These are phyloP conservation scores for Pythium brassicae DNA, from an alignment of 352 stramenopile species.

Conservation along the genomic window DNA sequence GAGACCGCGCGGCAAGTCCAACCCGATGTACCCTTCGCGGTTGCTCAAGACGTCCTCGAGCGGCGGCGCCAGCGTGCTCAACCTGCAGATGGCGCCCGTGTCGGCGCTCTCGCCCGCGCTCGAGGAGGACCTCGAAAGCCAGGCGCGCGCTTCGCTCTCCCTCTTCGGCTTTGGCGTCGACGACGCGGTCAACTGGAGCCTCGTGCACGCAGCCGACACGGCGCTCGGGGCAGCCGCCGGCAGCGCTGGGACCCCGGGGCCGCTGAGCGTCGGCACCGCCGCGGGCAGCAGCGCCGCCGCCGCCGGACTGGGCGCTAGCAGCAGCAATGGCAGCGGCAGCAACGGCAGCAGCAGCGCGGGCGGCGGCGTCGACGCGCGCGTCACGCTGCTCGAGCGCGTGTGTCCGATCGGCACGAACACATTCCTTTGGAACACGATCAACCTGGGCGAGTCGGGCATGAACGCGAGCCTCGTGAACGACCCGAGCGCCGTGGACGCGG, in stretches of 20 bases:
- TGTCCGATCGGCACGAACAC: constrained; percentile 57
- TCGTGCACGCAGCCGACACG: constrained; percentile 23
- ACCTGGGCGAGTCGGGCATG: constrained; percentile 31
- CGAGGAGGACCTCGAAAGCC: constrained; percentile 56
- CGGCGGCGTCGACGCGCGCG: constrained; percentile 17
- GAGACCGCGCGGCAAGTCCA: constrained; percentile 35
- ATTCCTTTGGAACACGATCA: constrained; percentile 63
- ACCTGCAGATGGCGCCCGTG: constrained; percentile 34
- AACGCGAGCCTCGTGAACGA: constrained; percentile 7
- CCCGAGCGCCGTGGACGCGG: constrained; percentile 1
- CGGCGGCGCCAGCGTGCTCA: constrained; percentile 16
- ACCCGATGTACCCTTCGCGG: constrained; percentile 13
- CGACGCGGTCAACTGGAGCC: constrained; percentile 60
- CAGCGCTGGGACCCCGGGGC: not conserved
- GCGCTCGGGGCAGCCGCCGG: not conserved
- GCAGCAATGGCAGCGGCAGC: not conserved
- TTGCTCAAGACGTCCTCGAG: constrained; percentile 14
- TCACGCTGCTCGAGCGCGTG: constrained; percentile 52
- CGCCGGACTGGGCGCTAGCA: no score
- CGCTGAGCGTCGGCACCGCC: not conserved
- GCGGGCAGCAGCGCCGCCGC: not conserved
- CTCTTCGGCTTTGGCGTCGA: constrained; percentile 69
- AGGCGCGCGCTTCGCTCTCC: constrained; percentile 55
- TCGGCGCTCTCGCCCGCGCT: constrained; percentile 21
- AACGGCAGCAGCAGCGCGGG: constrained; percentile 4